Evolutionary conservation across 495 filamentous ascomycete species (phyloP).

Genomic region (Astrothelium subdiscretum): DNA sequence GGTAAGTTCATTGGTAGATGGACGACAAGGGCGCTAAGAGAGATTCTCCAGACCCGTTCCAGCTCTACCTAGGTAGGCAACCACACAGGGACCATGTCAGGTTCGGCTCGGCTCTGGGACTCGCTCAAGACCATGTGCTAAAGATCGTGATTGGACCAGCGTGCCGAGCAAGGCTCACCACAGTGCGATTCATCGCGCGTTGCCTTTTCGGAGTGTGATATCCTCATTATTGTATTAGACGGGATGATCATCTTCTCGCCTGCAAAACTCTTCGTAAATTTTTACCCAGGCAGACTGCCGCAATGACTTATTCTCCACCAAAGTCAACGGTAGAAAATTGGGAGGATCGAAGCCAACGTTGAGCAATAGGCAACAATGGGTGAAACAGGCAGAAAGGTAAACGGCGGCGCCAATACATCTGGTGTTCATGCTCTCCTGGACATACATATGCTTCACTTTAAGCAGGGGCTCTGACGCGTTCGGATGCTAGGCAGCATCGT

Average conservation of each 20-base stretch:
- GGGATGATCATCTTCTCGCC: background rate
- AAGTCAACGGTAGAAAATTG: background rate
- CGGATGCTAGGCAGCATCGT: background rate
- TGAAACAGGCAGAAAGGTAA: no score
- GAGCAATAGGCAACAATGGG: background rate
- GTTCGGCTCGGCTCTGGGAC: background rate
- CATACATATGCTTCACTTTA: no score
- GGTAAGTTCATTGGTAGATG: no score
- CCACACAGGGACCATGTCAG: no score
- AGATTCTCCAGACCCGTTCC: no score
- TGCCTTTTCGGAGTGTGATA: background rate
- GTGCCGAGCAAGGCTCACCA: background rate
- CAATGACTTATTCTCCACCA: background rate
- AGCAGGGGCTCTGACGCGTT: background rate
- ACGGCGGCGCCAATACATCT: no score
- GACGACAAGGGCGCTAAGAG: no score
- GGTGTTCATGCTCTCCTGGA: no score
- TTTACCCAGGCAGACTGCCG: background rate
- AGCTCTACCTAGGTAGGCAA: no score
- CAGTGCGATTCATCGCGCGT: background rate
- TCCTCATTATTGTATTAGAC: background rate
- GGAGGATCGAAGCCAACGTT: background rate
- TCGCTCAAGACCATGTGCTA: background rate
- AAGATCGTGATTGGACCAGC: background rate
- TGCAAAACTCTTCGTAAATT: background rate